A percentile compares a stretch with the other conserved stretches of the same genome.
These are phyloP conservation scores for Lactifluus subvellereus DNA, from an alignment of 768 basidiomycete genomes.

Conservation along the genomic window DNA sequence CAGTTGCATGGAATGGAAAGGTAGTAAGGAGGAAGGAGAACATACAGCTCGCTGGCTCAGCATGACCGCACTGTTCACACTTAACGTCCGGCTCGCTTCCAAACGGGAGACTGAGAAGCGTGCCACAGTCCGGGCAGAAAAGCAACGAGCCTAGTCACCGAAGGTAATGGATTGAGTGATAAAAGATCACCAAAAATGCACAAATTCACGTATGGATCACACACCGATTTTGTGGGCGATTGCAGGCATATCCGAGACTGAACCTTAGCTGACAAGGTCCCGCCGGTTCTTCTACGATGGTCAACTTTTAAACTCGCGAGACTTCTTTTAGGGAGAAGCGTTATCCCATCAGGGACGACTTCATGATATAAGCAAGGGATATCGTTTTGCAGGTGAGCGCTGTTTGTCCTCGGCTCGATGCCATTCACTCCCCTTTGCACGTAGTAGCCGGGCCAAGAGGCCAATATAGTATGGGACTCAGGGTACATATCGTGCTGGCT, in stretches of 20 bases:
- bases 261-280: too few relatives aligned
- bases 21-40: constrained; percentile 24
- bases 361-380: too few relatives aligned
- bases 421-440: too few relatives aligned
- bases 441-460: too few relatives aligned
- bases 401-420: too few relatives aligned
- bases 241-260: constrained; percentile 6
- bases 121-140: constrained; percentile 93
- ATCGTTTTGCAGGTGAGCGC: too few relatives aligned
- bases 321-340: too few relatives aligned
- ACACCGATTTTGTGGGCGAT: constrained; percentile 47
- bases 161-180: neutral
- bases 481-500: too few relatives aligned
- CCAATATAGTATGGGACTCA: too few relatives aligned
- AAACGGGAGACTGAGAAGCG: constrained; percentile 74
- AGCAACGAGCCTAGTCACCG: constrained; percentile 67
- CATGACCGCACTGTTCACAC: constrained; percentile 85
- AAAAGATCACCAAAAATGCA: neutral
- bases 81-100: constrained; percentile 66
- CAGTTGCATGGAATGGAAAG: neutral
- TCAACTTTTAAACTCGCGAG: too few relatives aligned
- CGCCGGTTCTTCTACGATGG: too few relatives aligned
- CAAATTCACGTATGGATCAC: constrained; percentile 16
- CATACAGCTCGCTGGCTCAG: constrained; percentile 87
- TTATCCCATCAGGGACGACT: too few relatives aligned